Conservation (phyloP, 768 basidiomycete species). For the Fomitopsis serialis region DNA sequence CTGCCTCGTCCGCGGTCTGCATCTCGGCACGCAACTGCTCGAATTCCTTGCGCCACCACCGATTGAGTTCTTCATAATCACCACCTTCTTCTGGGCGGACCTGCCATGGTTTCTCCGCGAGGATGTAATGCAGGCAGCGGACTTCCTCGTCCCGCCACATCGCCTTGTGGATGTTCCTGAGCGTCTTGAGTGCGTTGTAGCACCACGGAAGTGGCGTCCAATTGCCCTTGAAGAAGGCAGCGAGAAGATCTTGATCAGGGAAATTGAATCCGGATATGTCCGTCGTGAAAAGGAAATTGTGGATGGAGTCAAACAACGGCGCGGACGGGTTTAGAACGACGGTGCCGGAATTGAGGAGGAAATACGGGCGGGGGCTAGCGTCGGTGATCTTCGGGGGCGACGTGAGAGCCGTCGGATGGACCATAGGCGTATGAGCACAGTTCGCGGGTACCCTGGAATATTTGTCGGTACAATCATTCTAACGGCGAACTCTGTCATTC, state of each 20-base stretch:
- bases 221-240: slow-evolving; percentile 69
- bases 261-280: slow-evolving; percentile 60
- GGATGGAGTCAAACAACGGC: slow-evolving; percentile 46
- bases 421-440: slow-evolving; percentile 68
- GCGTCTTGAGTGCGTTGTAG: slow-evolving; percentile 92
- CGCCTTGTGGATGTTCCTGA: slow-evolving; percentile 61
- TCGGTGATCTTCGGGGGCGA: slow-evolving; percentile 37
- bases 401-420: slow-evolving; percentile 39
- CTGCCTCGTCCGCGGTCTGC: slow-evolving; percentile 36
- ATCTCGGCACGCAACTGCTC: slow-evolving; percentile 36
- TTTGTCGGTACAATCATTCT: not conserved
- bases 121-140: slow-evolving; percentile 82
- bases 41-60: slow-evolving; percentile 81
- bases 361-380: slow-evolving; percentile 63
- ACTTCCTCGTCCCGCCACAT: slow-evolving; percentile 87
- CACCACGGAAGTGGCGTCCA: slow-evolving; percentile 82
- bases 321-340: slow-evolving; percentile 79
- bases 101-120: slow-evolving; percentile 85
- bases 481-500: slow-evolving; percentile 7
- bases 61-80: slow-evolving; percentile 48
- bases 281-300: slow-evolving; percentile 50
- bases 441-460: slow-evolving; percentile 79
- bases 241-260: slow-evolving; percentile 90
- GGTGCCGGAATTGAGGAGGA: slow-evolving; percentile 86
- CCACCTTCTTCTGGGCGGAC: slow-evolving; percentile 37